Percentiles rank a stretch among this genome's conserved stretches.
Conservation (phyloP, 2,329 filamentous ascomycete genomes). For the Diplodia sapinea region DNA sequence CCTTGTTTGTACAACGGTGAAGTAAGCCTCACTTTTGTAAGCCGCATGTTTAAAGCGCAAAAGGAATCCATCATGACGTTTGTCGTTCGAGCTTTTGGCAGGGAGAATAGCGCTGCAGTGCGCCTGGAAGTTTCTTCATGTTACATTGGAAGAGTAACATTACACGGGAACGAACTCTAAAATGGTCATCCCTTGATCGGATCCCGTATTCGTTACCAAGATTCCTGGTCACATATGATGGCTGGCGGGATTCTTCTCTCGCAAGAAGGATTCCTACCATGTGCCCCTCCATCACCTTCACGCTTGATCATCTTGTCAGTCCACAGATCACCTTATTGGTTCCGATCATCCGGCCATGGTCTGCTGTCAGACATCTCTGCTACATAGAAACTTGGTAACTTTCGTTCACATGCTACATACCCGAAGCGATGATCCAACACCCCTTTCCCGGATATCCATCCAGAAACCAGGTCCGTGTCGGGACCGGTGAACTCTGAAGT, state of each 20-base stretch:
- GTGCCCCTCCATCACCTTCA: conserved; percentile 42
- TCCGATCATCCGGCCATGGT: conserved; percentile 45
- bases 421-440: conserved; percentile 47
- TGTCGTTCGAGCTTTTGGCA: background rate
- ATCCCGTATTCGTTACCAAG: background rate
- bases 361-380: conserved; percentile 47
- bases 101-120: too few relatives aligned
- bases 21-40: background rate
- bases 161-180: background rate
- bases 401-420: conserved; percentile 48
- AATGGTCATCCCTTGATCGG: background rate
- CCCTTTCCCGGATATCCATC: conserved; percentile 44
- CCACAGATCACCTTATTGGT: conserved; percentile 43
- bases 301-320: conserved; percentile 38
- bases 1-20: background rate
- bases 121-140: background rate
- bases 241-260: conserved; percentile 39
- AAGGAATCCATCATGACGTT: background rate
- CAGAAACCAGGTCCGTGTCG: conserved; percentile 48
- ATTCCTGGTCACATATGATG: conserved; percentile 36
- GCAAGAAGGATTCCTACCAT: conserved; percentile 38
- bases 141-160: background rate
- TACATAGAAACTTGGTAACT: conserved; percentile 43
- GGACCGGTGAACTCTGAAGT: conserved; percentile 39
- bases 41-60: background rate